Evolutionary conservation across 2,329 filamentous ascomycete genomes (phyloP).

Genomic region (Huntiella moniliformis): DNA sequence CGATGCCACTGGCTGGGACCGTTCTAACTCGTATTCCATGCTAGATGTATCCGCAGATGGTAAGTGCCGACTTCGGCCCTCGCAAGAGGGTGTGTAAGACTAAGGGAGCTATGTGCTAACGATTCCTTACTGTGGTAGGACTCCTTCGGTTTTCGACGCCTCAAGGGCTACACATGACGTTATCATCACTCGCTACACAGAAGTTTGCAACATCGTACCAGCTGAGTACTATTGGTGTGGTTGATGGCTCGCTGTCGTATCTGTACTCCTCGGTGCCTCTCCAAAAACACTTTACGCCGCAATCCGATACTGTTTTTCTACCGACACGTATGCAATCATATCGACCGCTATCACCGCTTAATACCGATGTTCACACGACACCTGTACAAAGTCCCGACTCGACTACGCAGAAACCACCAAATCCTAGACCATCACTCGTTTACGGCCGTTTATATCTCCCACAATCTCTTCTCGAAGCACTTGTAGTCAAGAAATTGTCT

Average conservation of each 20-base stretch:
- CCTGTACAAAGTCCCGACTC: neutral
- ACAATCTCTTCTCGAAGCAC: conserved; percentile 65
- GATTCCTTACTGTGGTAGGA: conserved; percentile 26
- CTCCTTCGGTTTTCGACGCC: conserved; percentile 81
- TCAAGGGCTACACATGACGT: conserved; percentile 61
- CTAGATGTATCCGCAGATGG: conserved; percentile 70
- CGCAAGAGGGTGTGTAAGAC: too few relatives aligned
- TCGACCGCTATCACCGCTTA: conserved; percentile 41
- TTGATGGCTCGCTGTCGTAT: conserved; percentile 94
- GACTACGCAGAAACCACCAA: conserved; percentile 13
- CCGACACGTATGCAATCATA: conserved; percentile 68
- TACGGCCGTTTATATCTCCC: conserved; percentile 71
- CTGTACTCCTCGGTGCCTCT: conserved; percentile 80
- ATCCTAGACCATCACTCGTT: conserved; percentile 37
- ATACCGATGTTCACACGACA: conserved; percentile 11
- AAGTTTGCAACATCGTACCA: conserved; percentile 92
- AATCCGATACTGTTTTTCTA: conserved; percentile 58
- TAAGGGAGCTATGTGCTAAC: too few relatives aligned
- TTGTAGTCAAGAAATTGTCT: conserved; percentile 62
- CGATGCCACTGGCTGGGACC: conserved; percentile 69
- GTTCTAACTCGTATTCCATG: conserved; percentile 78
- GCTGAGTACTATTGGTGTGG: conserved; percentile 70
- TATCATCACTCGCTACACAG: conserved; percentile 79
- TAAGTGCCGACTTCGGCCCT: conserved; percentile 20
- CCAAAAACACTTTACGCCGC: conserved; percentile 39